Base-by-base conservation (phyloP, 345 rosid species). In the Brassica incana region DNA sequence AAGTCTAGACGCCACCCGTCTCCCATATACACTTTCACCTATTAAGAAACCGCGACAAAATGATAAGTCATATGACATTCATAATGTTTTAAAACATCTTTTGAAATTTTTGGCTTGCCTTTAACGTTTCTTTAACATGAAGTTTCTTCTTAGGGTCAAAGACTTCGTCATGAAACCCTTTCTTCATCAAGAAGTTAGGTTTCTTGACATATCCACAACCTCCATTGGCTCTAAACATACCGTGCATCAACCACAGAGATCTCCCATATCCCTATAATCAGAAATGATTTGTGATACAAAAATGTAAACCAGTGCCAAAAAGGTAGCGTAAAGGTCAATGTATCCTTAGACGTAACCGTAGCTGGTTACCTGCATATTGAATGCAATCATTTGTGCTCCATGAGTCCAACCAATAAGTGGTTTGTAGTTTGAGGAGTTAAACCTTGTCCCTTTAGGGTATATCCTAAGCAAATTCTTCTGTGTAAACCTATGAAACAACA, bases 171-270 rank as follows among this genome's bases (percentile, higher is more conserved):
- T 54, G 61, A 54, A 54, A 54, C 25, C 61, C 61, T 54, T 54
- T 54, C 61, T 54, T 54, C 61, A 54, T 54, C 61, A 54, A 54
- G 61, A 54, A 54, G 61, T 54, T 54, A 54, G 61, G 61, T 54
- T 54, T 54, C 25, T 54, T 54, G 23, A 54, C 61, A 54, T 54
- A 54, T 16, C 61, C 61, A 2, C 61, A 54, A 16, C 61, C 61
- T 54, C 61, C 61, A 54, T 54, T 54, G 25, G 61, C 61, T 54
- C 61, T 54, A 54, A 54, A 54, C 61, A 54, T 54, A 3, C 61
- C 61, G 61, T 54, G 61, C 61, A 54, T 54, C 20, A 54, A 54
- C 61, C 61, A 54, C 61, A 54, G 25, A 54, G 61, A 54, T 54
- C 25, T 54, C 61, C 61, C 61, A 54, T 54, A 54, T 54, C 61